Conservation (phyloP, 192 early-diverging fungal genomes). For the Backusella sp. region DNA sequence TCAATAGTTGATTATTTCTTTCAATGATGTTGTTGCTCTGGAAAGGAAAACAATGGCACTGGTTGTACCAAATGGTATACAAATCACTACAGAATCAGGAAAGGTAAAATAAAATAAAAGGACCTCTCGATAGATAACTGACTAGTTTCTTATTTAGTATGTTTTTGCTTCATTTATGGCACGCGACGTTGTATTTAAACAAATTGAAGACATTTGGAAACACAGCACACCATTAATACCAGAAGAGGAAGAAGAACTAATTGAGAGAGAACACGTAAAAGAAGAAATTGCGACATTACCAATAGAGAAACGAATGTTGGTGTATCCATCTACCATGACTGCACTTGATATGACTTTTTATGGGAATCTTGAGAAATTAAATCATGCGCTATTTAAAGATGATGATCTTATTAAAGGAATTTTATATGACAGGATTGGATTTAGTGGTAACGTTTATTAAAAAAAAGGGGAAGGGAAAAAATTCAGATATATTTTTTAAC, state of each 20-base stretch:
- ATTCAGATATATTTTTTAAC: not conserved
- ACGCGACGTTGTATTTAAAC: conserved; percentile 72
- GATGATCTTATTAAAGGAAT: not conserved
- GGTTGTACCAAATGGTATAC: conserved; percentile 85
- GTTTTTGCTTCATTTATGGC: conserved; percentile 84
- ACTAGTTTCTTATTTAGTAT: conserved; percentile 35
- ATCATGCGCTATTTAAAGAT: not conserved
- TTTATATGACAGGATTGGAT: not conserved
- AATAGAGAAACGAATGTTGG: not conserved
- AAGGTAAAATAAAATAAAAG: conserved; percentile 28
- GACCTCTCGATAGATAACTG: not conserved
- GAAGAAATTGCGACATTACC: not conserved
- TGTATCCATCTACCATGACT: not conserved
- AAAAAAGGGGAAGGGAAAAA: not conserved
- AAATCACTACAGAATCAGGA: conserved; percentile 64
- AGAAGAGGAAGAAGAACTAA: not conserved
- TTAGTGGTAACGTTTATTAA: not conserved
- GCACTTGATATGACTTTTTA: not conserved
- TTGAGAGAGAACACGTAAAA: not conserved
- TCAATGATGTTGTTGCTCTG: conserved; percentile 72
- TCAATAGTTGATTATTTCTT: conserved; percentile 58
- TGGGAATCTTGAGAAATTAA: not conserved
- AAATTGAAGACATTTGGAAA: conserved; percentile 64
- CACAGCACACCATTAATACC: not conserved
- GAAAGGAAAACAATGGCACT: conserved; percentile 81